phyloP scores from a whole-genome alignment of 805 yeast genomes.

The Metschnikowia lunata region DNA sequence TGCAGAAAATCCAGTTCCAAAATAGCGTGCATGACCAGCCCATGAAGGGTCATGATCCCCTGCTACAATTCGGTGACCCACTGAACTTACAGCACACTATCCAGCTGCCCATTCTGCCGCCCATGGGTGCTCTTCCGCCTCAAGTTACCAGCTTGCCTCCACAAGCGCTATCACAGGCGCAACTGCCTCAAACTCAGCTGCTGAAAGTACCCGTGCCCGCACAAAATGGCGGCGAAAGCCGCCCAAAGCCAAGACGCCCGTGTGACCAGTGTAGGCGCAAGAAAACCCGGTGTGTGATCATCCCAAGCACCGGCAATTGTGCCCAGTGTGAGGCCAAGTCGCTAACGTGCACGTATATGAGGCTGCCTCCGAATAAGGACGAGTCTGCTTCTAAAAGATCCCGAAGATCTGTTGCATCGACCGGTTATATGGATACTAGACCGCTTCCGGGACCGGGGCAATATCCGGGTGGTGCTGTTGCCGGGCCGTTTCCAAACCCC shows the following conservation, averaged over 20 bases:
- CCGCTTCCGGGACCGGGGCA: background rate
- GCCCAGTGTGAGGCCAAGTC: conserved; percentile 74
- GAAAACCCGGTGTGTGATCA: conserved; percentile 72
- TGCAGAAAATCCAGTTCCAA: conserved; percentile 31
- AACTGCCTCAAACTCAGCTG: background rate
- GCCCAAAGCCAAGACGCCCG: conserved; percentile 41
- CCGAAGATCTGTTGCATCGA: background rate
- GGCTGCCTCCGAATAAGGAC: conserved; percentile 5
- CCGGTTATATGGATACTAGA: background rate
- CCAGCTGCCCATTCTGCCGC: conserved; percentile 10
- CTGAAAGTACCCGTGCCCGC: background rate
- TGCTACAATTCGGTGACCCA: conserved; percentile 1
- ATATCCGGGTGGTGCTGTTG: background rate
- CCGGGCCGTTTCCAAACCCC: background rate
- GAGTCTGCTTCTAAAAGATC: conserved; percentile 47
- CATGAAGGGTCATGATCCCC: background rate
- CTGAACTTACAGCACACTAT: background rate
- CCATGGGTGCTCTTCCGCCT: background rate
- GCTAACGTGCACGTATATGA: conserved; percentile 65
- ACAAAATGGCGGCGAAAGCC: background rate
- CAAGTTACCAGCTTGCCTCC: background rate
- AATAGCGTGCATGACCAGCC: conserved; percentile 21
- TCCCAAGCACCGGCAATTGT: conserved; percentile 61
- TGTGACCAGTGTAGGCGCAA: conserved; percentile 84
- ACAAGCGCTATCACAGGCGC: background rate